phyloP scores from a whole-genome alignment of 2,329 filamentous ascomycete genomes.

The Hypoxylon sp. region DNA sequence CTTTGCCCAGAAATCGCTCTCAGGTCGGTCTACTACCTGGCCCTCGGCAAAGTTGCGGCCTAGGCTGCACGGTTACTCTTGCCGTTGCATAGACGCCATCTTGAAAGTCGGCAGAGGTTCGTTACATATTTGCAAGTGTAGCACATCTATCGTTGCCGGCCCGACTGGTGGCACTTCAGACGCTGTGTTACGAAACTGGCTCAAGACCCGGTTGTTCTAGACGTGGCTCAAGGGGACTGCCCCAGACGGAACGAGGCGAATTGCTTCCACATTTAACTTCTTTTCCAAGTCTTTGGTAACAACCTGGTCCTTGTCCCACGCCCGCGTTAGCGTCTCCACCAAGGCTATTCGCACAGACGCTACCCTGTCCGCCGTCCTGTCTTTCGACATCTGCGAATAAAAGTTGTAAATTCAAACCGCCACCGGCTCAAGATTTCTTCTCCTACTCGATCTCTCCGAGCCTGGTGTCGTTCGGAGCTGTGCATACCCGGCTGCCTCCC shows the following conservation, averaged over 20 bases:
- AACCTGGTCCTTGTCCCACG: slow-evolving; percentile 39
- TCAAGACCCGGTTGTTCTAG: slow-evolving; percentile 32
- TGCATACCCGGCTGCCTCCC: slow-evolving; percentile 4
- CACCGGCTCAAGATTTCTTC: slow-evolving; percentile 33
- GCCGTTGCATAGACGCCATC: slow-evolving; percentile 19
- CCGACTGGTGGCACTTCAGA: slow-evolving; percentile 34
- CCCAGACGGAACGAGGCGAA: slow-evolving; percentile 31
- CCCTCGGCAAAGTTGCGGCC: slow-evolving; percentile 21
- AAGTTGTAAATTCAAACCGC: slow-evolving; percentile 37
- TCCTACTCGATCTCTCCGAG: slow-evolving; percentile 21
- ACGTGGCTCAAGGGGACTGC: slow-evolving; percentile 9
- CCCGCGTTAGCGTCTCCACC: slow-evolving; percentile 44
- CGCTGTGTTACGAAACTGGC: slow-evolving; percentile 33
- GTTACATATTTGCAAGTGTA: slow-evolving; percentile 32
- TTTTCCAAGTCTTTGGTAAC: slow-evolving; percentile 42
- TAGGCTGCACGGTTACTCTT: slow-evolving; percentile 13
- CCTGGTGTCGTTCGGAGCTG: slow-evolving; percentile 14
- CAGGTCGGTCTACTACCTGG: slow-evolving; percentile 13
- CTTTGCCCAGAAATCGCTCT: slow-evolving; percentile 14
- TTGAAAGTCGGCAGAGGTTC: slow-evolving; percentile 23
- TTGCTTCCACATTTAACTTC: slow-evolving; percentile 36
- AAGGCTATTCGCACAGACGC: slow-evolving; percentile 37
- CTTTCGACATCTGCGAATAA: slow-evolving; percentile 37
- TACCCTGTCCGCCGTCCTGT: slow-evolving; percentile 37
- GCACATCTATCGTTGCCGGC: slow-evolving; percentile 22